Evolutionary conservation across 176 grass and related monocot genomes (phyloP), one percentile per base, ranked within the genome.

Genomic region (Areca catechu): DNA sequence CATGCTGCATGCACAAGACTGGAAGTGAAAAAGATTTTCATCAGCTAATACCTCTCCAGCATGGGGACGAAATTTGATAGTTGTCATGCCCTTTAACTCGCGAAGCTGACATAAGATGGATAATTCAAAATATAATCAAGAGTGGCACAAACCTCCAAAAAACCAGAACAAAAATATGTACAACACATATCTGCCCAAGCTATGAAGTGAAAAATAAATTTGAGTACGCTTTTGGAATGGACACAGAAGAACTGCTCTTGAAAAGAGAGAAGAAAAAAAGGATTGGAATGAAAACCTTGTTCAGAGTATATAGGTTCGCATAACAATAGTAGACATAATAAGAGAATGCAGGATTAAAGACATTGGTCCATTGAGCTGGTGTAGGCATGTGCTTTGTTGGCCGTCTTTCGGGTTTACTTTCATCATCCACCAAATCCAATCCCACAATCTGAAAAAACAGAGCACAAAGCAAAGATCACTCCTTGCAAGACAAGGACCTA

Each of bases 401-500:
- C 7, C 86, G 79, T 52, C 90, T 95, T 77, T 95, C 90, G 53
- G 90, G 86, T 81, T 95, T 95, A 80, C 90, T 95, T 83, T 95
- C 90, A 86, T 95, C 90, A 81, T 95, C 90, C 66, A 95, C 90
- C 82, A 95, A 86, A 86, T 95, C 90, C 64, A 95, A 78, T 24
- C 90, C 90, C 20, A 95, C 85, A 47, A 95, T 82, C 90, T 95
- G 79, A 75, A 73, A 47, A 52, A 65, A 58, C 34, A 24, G 25
- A 75, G 29, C 1, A 65, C 24, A 49, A 47, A 56, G 62, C 20
- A 48, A 10, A 5, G 19, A 53, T 67, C 3, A 52, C 15, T 55
- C 15, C 3, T 50, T 37, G 49, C 5, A 21, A 14, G 27, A 48
- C 4, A 24, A 16, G 19, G 19, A 54, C 5, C 19, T 9, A 53